These are phyloP conservation scores for Cyclotella sp. DNA, from an alignment of 108 stramenopile genomes.

Conservation along the genomic window DNA sequence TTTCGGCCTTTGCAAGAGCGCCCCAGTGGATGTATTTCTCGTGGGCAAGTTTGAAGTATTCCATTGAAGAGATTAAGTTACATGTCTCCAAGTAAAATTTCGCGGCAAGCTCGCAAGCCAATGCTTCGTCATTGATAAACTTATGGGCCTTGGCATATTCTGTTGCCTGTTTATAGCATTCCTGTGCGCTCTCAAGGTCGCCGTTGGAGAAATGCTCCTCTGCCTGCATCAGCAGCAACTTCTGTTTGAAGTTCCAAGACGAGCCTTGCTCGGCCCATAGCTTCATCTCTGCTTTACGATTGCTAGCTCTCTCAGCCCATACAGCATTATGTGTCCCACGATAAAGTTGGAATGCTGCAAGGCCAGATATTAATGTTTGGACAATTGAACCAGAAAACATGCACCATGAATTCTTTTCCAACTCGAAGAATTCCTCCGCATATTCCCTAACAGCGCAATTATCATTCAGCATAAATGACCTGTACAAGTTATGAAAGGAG, in stretches of 20 bases:
- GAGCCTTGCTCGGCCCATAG: constrained; percentile 7
- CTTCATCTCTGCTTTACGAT: background rate
- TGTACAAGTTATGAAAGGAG: background rate
- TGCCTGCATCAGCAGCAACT: constrained; percentile 20
- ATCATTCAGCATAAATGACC: background rate
- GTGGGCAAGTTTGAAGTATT: too few species aligned
- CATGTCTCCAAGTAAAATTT: too few species aligned
- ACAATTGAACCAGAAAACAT: background rate
- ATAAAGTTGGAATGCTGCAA: constrained; percentile 16
- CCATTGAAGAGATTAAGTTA: too few species aligned
- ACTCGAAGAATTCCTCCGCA: constrained; percentile 3
- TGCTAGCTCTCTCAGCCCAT: background rate
- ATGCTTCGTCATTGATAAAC: background rate
- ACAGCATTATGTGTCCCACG: background rate
- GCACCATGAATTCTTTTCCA: background rate
- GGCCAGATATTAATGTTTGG: constrained; percentile 9
- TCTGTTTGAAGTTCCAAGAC: constrained; percentile 28
- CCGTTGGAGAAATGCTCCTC: constrained; percentile 17
- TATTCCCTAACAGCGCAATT: too few species aligned
- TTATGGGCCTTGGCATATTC: constrained; percentile 8
- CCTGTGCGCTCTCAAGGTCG: constrained; percentile 6
- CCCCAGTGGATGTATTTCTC: too few species aligned
- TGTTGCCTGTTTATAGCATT: constrained; percentile 19
- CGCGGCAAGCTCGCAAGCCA: too few species aligned
- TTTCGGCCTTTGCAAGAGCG: too few species aligned